These are phyloP conservation scores for Boletus subluridellus DNA, from an alignment of 1,284 basidiomycete genomes.

Conservation along the genomic window DNA sequence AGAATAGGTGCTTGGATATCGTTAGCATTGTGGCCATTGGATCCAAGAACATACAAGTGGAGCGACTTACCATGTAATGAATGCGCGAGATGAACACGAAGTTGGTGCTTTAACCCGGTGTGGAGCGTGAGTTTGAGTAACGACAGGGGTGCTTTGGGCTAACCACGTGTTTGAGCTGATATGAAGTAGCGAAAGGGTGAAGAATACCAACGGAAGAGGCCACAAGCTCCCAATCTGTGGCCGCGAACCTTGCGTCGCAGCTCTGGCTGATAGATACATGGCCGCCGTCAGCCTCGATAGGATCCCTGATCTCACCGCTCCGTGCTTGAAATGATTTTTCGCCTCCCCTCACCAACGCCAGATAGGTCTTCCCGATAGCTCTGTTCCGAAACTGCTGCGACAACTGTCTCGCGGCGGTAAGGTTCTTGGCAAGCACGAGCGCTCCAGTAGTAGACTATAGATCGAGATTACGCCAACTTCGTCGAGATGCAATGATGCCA, in stretches of 20 bases:
- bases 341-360: conserved; percentile 61
- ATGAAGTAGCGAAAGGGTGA: conserved; percentile 6
- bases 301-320: conserved; percentile 45
- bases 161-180: conserved; percentile 17
- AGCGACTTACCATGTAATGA: conserved; percentile 43
- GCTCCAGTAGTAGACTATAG: conserved; percentile 61
- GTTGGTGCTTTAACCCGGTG: conserved; percentile 69
- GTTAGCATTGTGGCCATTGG: conserved; percentile 7
- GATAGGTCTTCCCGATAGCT: conserved; percentile 56
- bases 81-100: conserved; percentile 61
- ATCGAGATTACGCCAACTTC: not conserved
- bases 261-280: conserved; percentile 39
- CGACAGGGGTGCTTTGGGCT: conserved; percentile 52
- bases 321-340: conserved; percentile 42
- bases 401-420: conserved; percentile 45
- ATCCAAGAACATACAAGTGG: conserved; percentile 1
- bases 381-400: conserved; percentile 52
- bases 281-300: conserved; percentile 43
- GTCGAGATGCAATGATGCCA: not conserved
- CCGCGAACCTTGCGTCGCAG: conserved; percentile 38
- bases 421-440: conserved; percentile 52
- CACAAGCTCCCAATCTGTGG: conserved; percentile 60
- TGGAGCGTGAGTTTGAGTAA: conserved; percentile 54
- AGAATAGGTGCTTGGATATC: conserved; percentile 56
- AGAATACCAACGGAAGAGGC: conserved; percentile 52